Conservation (phyloP, 768 basidiomycete genomes). For the Mycena chlorophos region DNA sequence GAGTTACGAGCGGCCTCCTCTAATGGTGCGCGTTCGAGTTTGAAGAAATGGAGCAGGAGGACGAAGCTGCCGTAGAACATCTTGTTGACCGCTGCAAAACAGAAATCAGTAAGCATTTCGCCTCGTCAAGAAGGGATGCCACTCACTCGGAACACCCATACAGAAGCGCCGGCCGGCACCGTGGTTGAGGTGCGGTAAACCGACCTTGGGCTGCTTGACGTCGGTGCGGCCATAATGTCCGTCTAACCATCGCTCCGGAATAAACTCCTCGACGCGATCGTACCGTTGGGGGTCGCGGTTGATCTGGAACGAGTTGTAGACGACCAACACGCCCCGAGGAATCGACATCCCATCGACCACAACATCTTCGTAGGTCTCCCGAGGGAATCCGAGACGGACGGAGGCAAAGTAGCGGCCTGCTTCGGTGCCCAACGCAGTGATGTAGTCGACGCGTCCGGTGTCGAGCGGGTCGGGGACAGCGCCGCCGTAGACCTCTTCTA, state of each 20-base stretch:
- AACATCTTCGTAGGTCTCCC: constrained; percentile 13
- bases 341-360: constrained; percentile 10
- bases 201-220: constrained; percentile 11
- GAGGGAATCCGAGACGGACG: constrained; percentile 12
- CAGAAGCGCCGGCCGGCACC: constrained; percentile 12
- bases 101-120: neutral
- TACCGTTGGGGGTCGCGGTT: constrained; percentile 16
- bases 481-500: constrained; percentile 12
- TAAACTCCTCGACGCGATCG: constrained; percentile 10
- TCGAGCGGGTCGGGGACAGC: constrained; percentile 7
- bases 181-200: constrained; percentile 13
- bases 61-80: constrained; percentile 7
- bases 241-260: constrained; percentile 16
- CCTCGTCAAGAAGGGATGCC: neutral
- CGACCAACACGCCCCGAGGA: constrained; percentile 10
- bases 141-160: constrained; percentile 14
- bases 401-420: constrained; percentile 10
- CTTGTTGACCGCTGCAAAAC: constrained; percentile 3
- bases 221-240: constrained; percentile 12
- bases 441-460: constrained; percentile 15
- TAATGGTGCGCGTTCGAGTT: constrained; percentile 10
- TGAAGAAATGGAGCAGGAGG: constrained; percentile 9
- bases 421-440: constrained; percentile 14
- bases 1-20: neutral
- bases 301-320: constrained; percentile 16